These are phyloP conservation scores for Chaetomium tenue DNA, from an alignment of 495 filamentous ascomycete species.

Conservation along the genomic window DNA sequence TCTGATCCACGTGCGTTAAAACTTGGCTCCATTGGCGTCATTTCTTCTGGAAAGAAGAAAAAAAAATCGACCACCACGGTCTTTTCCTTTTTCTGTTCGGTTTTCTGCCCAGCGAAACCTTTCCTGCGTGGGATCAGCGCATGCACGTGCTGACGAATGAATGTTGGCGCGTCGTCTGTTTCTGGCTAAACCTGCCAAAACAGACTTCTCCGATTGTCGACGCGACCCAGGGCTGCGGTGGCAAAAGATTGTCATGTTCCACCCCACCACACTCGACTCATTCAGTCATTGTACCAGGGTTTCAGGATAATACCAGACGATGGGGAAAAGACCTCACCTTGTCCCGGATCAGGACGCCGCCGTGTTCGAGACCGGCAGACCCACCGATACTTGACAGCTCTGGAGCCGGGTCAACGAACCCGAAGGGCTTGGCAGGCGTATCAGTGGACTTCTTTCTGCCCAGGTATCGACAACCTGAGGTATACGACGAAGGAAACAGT, in stretches of 20 bases:
- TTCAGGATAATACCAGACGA: conserved; percentile 7
- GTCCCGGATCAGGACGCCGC: conserved; percentile 22
- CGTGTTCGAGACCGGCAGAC: conserved; percentile 21
- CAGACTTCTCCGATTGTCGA: background rate
- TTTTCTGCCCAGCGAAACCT: background rate
- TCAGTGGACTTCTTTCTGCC: too few relatives aligned
- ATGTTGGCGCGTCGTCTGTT: conserved; percentile 11
- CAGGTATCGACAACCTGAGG: too few relatives aligned
- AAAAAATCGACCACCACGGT: background rate
- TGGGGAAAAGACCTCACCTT: conserved; percentile 17
- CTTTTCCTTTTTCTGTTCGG: background rate
- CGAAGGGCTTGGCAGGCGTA: background rate
- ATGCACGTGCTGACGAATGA: conserved; percentile 6
- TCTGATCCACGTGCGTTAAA: conserved; percentile 7
- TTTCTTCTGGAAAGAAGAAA: too few relatives aligned
- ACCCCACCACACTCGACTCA: conserved; percentile 16
- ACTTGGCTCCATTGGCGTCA: conserved; percentile 4
- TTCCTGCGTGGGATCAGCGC: conserved; percentile 5
- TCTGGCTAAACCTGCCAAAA: conserved; percentile 12
- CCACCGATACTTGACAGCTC: conserved; percentile 18
- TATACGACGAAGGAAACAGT: too few relatives aligned
- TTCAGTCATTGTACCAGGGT: conserved; percentile 18
- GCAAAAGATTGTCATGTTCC: conserved; percentile 21
- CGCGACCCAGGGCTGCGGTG: conserved; percentile 19
- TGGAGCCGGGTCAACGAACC: conserved; percentile 14